A percentile compares a stretch with the other conserved stretches of the same genome.
Conservation (phyloP, 495 filamentous ascomycete species). For the Lophiotrema nucula region DNA sequence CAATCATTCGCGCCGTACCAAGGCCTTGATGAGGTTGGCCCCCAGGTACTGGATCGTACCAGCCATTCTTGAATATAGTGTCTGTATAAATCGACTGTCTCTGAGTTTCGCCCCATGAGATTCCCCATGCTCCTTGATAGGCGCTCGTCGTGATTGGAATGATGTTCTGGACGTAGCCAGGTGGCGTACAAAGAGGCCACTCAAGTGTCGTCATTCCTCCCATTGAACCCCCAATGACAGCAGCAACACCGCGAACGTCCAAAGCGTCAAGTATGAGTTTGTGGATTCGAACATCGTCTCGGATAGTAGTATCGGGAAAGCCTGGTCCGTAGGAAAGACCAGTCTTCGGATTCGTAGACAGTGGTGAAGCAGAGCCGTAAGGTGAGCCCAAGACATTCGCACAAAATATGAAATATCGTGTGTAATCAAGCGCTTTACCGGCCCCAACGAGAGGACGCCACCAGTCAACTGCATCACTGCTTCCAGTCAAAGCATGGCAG, state of each 20-base stretch:
- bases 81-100: conserved; percentile 42
- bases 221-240: conserved; percentile 44
- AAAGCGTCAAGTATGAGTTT: conserved; percentile 42
- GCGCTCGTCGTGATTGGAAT: conserved; percentile 42
- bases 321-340: conserved; percentile 39
- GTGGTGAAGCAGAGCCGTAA: conserved; percentile 42
- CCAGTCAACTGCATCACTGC: conserved; percentile 43
- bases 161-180: conserved; percentile 39
- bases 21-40: conserved; percentile 37
- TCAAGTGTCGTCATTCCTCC: conserved; percentile 45
- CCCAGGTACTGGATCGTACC: conserved; percentile 37
- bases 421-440: conserved; percentile 41
- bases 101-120: conserved; percentile 44
- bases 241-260: conserved; percentile 38
- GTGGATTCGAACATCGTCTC: conserved; percentile 45
- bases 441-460: conserved; percentile 41
- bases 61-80: conserved; percentile 38
- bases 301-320: conserved; percentile 43
- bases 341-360: conserved; percentile 36
- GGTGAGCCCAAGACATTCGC: conserved; percentile 42
- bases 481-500: conserved; percentile 45
- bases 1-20: conserved; percentile 43
- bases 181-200: conserved; percentile 38
- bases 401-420: conserved; percentile 44
- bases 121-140: conserved; percentile 44